Percentiles rank a stretch among this genome's conserved stretches.
Evolutionary conservation across 257 asterid genomes (phyloP).

Genomic region (Forsythia suspensa): DNA sequence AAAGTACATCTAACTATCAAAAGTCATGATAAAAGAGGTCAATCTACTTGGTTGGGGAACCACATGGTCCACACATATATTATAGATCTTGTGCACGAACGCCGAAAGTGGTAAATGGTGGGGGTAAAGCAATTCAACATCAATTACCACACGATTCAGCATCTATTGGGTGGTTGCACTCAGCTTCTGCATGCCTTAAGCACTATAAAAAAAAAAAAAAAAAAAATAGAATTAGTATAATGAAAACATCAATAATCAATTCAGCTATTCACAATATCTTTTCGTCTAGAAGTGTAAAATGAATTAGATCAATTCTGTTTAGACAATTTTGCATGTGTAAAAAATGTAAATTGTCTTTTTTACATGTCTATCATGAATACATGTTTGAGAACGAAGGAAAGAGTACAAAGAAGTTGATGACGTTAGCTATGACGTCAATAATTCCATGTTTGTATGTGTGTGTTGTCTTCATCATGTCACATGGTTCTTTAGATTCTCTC

Average conservation of each 20-base stretch:
- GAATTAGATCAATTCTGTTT: too few relatives aligned
- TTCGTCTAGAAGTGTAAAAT: background rate
- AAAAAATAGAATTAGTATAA: background rate
- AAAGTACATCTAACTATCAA: too few relatives aligned
- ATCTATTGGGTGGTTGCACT: background rate
- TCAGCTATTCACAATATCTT: background rate
- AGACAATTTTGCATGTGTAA: too few relatives aligned
- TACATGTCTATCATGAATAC: background rate
- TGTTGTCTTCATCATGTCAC: background rate
- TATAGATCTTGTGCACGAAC: background rate
- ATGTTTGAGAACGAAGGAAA: too few relatives aligned
- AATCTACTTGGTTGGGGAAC: background rate
- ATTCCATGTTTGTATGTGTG: background rate
- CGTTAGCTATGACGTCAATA: too few relatives aligned
- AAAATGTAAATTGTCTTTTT: background rate
- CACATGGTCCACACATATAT: background rate
- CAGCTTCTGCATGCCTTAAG: background rate
- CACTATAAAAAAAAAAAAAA: background rate
- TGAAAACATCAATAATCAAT: background rate
- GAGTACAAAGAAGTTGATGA: too few relatives aligned
- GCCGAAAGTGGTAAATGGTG: background rate
- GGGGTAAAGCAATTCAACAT: background rate
- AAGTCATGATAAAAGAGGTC: background rate
- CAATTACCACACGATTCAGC: background rate
- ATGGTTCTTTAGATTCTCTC: too few relatives aligned